Evolutionary conservation across 2,329 filamentous ascomycete species (phyloP), one percentile per base, ranked within the genome.

Genomic region (Hypoxylon sp.): DNA sequence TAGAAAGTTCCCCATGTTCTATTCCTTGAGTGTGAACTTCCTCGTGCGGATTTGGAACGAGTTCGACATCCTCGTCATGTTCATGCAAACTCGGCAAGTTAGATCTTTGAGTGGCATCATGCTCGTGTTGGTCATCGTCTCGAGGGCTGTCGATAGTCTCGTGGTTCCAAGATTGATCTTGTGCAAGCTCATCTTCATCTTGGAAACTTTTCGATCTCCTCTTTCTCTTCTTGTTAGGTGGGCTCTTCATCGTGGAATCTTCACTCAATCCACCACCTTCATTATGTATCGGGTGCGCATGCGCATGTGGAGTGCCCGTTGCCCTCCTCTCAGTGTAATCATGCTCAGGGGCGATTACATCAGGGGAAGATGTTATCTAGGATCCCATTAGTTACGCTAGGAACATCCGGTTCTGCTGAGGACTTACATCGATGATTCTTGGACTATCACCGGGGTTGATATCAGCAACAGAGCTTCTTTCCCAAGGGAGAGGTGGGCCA

Each of bases 351-450:
- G 63, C 52, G 44, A 73, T 69, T 4, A 71, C 57, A 61, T 76
- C 73, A 22, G 72, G 75, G 16, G 75, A 77, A 53, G 72, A 75
- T 12, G 64, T 67, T 51, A 76, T 71, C 74, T 76, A 48, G 5
- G 22, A 7, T 11, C 26, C 42, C 33, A 49, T 73, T 56, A 72
- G 64, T 40, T 36, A 24, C 45, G n/a, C 8, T 49, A 16, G 16
- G 5, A 36, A 38, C 4, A 11, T 26, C 2, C 45, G 20, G 33
- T 3, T 59, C 7, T 57, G 12, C 2, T n/a, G 22, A n/a, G n/a
- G n/a, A 56, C 74, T 68, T 54, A 73, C 75, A 48, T 75, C 61
- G 55, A 75, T 68, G 16, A 69, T 30, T 18, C 64, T 40, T 12
- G 53, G 52, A 38, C 56, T 67, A 51, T 67, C 60, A 22, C 63